Percentiles rank a stretch among this genome's conserved stretches.
phyloP scores from a whole-genome alignment of 164 flowering plant species.

The Annona squamosa region DNA sequence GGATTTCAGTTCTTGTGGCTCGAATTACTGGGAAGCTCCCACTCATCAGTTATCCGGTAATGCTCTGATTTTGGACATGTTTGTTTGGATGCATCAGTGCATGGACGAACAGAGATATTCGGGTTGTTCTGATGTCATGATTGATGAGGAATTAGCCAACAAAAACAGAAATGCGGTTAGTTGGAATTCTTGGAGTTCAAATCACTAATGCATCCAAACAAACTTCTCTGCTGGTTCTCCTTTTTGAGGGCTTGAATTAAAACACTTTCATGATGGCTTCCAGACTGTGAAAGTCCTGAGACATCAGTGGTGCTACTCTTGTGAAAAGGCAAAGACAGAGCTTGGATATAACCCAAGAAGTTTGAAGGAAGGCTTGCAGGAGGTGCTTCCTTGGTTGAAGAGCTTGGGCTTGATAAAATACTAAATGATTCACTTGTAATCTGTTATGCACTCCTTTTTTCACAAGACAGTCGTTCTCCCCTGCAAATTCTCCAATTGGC shows the following conservation, averaged over 20 bases:
- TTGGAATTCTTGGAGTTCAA: not conserved
- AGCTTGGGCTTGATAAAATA: conserved; percentile 56
- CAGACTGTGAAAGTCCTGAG: conserved; percentile 64
- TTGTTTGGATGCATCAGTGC: not conserved
- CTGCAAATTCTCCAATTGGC: not conserved
- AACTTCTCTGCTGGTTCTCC: not conserved
- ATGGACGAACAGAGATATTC: not conserved
- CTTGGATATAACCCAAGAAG: conserved; percentile 73
- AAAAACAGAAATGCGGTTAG: not conserved
- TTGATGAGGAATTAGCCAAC: not conserved
- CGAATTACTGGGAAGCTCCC: conserved; percentile 74
- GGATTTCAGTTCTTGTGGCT: conserved; percentile 53
- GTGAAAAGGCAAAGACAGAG: conserved; percentile 73
- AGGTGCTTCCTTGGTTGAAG: conserved; percentile 82
- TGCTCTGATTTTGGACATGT: conserved; percentile 1
- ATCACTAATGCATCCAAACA: not conserved
- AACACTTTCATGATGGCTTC: not conserved
- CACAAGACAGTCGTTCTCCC: not conserved
- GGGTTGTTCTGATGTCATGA: not conserved
- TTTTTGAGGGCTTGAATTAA: not conserved
- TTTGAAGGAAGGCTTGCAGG: conserved; percentile 70
- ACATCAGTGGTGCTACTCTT: conserved; percentile 87
- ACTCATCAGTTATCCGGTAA: conserved; percentile 82
- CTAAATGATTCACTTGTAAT: conserved; percentile 12
- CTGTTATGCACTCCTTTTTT: not conserved